Evolutionary conservation across 2,329 filamentous ascomycete genomes (phyloP).

Genomic region (Botrytis elliptica): DNA sequence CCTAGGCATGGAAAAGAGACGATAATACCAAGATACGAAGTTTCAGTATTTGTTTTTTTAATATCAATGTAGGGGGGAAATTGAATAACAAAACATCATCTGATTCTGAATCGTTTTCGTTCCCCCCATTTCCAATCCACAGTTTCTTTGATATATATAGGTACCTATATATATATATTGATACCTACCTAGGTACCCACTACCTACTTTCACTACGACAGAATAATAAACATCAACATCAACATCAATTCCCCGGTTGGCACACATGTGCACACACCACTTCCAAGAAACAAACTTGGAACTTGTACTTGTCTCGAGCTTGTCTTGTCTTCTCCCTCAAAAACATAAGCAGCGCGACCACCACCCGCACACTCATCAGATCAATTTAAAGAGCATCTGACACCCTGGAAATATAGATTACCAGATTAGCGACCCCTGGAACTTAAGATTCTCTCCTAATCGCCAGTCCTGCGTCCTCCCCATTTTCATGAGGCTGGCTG

Average conservation of each 20-base stretch:
- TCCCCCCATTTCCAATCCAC: neutral
- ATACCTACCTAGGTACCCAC: neutral
- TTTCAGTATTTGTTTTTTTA: neutral
- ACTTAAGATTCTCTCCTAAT: neutral
- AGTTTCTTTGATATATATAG: neutral
- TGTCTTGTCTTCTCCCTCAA: neutral
- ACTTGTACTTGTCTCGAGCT: neutral
- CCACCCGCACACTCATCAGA: neutral
- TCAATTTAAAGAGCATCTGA: conserved; percentile 7
- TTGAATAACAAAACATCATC: conserved; percentile 2
- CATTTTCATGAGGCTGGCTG: conserved; percentile 6
- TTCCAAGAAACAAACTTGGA: neutral
- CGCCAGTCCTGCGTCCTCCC: neutral
- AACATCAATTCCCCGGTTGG: neutral
- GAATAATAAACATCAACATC: no score
- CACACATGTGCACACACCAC: neutral
- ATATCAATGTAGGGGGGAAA: neutral
- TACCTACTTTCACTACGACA: neutral
- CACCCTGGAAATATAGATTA: neutral
- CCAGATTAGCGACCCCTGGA: neutral
- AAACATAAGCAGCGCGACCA: neutral
- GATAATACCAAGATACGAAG: neutral
- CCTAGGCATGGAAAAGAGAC: neutral
- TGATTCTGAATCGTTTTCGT: neutral
- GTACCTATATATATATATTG: neutral